These are phyloP conservation scores for Porodaedalea pini DNA, from an alignment of 1,284 basidiomycete genomes.

Conservation along the genomic window DNA sequence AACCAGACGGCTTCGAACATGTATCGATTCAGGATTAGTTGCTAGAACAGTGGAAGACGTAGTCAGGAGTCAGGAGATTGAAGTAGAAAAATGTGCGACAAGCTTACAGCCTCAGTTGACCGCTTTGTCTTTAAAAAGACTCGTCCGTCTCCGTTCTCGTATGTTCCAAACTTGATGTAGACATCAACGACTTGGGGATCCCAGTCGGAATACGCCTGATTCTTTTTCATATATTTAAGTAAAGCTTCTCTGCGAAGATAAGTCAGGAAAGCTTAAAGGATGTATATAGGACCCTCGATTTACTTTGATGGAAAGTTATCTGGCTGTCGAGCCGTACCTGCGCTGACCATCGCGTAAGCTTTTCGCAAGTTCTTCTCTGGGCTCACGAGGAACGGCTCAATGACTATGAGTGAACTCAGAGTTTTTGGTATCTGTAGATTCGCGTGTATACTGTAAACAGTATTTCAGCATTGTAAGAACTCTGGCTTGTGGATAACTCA, in stretches of 20 bases:
- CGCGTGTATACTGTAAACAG: neutral
- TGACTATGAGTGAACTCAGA: neutral
- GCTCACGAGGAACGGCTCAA: constrained; percentile 3
- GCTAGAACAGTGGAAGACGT: neutral
- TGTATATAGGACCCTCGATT: too few species aligned
- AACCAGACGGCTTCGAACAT: neutral
- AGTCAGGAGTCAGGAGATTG: neutral
- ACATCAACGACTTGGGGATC: neutral
- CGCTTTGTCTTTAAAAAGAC: neutral
- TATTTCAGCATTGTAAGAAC: neutral
- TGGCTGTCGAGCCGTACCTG: neutral
- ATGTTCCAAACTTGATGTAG: neutral
- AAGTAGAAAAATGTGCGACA: neutral
- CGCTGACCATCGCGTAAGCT: constrained; percentile 3
- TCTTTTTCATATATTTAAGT: neutral
- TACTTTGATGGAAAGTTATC: neutral
- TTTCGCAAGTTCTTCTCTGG: neutral
- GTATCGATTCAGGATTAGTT: neutral
- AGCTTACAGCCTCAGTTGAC: neutral
- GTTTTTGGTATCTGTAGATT: neutral
- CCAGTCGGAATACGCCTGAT: neutral
- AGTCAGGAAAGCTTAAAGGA: neutral
- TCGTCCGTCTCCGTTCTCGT: neutral
- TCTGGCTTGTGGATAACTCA: neutral
- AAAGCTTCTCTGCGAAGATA: neutral